Conservation (phyloP, 768 basidiomycete genomes). For the Podaxis carcinomalis region DNA sequence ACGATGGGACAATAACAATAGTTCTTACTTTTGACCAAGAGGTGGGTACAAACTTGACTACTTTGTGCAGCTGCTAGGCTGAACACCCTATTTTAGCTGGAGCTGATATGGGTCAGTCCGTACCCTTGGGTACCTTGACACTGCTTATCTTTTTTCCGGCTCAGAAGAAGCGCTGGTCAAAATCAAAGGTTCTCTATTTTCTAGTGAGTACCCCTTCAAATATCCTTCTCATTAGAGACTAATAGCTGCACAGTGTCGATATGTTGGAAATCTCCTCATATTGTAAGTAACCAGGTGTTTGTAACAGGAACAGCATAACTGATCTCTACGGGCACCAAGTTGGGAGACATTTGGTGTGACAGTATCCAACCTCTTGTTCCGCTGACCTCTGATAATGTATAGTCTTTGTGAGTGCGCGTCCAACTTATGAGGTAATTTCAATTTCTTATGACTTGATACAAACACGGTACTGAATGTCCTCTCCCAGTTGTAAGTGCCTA, state of each 20-base stretch:
- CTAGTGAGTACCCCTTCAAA: conserved; percentile 8
- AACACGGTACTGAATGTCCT: neutral
- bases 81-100: conserved; percentile 11
- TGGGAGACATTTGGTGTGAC: neutral
- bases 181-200: conserved; percentile 20
- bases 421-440: neutral
- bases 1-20: neutral
- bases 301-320: neutral
- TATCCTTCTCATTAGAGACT: neutral
- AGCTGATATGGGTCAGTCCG: conserved; percentile 19
- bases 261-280: conserved; percentile 17
- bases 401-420: neutral
- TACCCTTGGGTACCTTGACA: neutral
- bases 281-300: conserved; percentile 12
- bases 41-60: conserved; percentile 6
- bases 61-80: neutral
- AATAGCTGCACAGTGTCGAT: conserved; percentile 15
- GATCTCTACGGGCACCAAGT: neutral
- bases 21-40: conserved; percentile 20
- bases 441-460: neutral
- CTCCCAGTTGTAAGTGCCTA: conserved; percentile 3
- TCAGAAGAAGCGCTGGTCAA: conserved; percentile 18
- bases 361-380: neutral
- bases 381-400: neutral
- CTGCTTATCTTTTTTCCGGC: neutral